These are phyloP conservation scores for Alternaria sp. DNA, from an alignment of 2,329 filamentous ascomycete species.

Conservation along the genomic window DNA sequence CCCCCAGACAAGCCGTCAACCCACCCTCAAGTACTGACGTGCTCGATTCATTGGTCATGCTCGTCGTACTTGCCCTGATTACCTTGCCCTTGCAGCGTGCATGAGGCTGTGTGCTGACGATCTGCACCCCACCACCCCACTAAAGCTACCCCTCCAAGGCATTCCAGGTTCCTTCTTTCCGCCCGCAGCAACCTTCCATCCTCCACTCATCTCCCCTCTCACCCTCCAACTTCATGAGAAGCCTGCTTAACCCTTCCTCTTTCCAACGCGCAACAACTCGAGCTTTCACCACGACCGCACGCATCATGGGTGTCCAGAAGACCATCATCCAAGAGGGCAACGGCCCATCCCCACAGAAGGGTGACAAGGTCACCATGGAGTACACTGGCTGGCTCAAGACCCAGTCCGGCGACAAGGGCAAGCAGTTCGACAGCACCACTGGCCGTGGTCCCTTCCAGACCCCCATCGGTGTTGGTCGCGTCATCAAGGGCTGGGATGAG, in stretches of 20 bases:
- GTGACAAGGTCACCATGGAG: slow-evolving; percentile 41
- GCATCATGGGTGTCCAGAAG: slow-evolving; percentile 40
- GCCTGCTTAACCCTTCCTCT: slow-evolving; percentile 13
- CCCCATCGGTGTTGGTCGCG: slow-evolving; percentile 77
- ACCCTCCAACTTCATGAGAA: slow-evolving; percentile 16
- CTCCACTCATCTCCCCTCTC: slow-evolving; percentile 7
- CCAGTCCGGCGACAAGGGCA: slow-evolving; percentile 35
- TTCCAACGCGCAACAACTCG: slow-evolving; percentile 14
- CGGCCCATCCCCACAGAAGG: slow-evolving; percentile 36
- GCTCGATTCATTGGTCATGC: slow-evolving; percentile 14
- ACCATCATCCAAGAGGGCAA: slow-evolving; percentile 36
- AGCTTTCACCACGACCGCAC: slow-evolving; percentile 21
- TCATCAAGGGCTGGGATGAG: slow-evolving; percentile 78
- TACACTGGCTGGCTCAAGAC: slow-evolving; percentile 42
- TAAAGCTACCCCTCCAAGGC: slow-evolving; percentile 14
- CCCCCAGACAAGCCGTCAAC: neutral
- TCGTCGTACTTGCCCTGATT: slow-evolving; percentile 10
- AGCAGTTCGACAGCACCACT: slow-evolving; percentile 79
- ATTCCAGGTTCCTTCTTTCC: slow-evolving; percentile 5
- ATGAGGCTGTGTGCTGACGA: slow-evolving; percentile 24
- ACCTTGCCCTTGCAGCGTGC: slow-evolving; percentile 20
- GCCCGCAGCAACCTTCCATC: slow-evolving; percentile 1
- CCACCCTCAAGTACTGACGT: slow-evolving; percentile 3
- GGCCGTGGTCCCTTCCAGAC: slow-evolving; percentile 77
- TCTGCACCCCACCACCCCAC: slow-evolving; percentile 19